Conservation (phyloP, 2,329 filamentous ascomycete genomes). For the Coniella lustricola region DNA sequence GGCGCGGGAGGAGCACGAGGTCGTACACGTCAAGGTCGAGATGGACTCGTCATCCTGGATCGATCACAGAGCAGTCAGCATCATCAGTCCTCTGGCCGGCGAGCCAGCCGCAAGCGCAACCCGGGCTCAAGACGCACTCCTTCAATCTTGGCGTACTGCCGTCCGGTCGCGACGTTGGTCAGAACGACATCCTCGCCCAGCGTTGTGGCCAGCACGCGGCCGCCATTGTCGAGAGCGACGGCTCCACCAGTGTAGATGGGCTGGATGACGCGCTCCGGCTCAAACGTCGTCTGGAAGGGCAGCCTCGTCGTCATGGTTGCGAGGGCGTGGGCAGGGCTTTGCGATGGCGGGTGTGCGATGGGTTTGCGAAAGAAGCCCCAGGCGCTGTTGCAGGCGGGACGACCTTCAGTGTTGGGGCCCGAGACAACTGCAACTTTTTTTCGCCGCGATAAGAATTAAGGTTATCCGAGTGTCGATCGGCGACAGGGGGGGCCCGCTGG, state of each 20-base stretch:
- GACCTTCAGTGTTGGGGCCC: no score
- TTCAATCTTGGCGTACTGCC: constrained; percentile 77
- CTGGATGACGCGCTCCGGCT: constrained; percentile 72
- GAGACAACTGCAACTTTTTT: constrained; percentile 13
- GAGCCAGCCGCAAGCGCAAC: constrained; percentile 3
- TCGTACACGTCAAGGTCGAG: constrained; percentile 60
- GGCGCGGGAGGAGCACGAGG: constrained; percentile 3
- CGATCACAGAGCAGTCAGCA: background rate
- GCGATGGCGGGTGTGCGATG: background rate
- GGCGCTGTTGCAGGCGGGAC: no score
- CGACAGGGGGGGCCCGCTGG: constrained; percentile 2
- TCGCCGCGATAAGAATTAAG: constrained; percentile 24
- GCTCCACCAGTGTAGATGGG: constrained; percentile 92
- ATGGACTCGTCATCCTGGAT: constrained; percentile 69
- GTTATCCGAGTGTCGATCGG: constrained; percentile 30
- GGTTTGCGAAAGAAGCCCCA: no score
- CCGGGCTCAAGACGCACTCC: constrained; percentile 53
- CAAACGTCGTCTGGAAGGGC: constrained; percentile 79
- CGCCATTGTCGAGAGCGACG: constrained; percentile 73
- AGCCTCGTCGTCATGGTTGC: constrained; percentile 53
- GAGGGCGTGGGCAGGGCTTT: background rate
- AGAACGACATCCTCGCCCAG: constrained; percentile 89
- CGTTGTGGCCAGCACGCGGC: constrained; percentile 76
- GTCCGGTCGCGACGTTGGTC: constrained; percentile 76
- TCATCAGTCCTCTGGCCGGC: background rate